Percentiles rank a stretch among this genome's conserved stretches.
Conservation (phyloP, 345 rosid genomes). For the Salix purpurea region DNA sequence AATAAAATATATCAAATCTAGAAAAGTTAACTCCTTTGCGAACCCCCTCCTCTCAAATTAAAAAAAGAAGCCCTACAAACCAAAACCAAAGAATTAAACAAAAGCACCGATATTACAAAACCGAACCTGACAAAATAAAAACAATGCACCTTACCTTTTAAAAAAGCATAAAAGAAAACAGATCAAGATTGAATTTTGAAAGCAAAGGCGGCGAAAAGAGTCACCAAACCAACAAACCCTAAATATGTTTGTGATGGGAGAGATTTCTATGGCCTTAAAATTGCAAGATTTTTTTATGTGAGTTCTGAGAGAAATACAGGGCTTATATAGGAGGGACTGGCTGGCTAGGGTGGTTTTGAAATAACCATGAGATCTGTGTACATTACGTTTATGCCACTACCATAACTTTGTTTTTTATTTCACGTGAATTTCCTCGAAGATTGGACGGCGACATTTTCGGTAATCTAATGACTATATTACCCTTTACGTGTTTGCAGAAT, state of each 20-base stretch:
- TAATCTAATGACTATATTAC: not conserved
- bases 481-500: not conserved
- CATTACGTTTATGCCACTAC: not conserved
- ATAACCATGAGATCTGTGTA: not conserved
- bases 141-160: not conserved
- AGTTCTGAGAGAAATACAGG: not conserved
- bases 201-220: not conserved
- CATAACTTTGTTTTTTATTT: not conserved
- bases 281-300: not conserved
- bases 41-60: not conserved
- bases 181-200: not conserved
- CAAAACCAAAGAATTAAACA: not conserved
- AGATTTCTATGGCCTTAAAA: not conserved
- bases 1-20: constrained; percentile 3
- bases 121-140: not conserved
- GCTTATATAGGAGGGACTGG: not conserved
- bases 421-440: not conserved
- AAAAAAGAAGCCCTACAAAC: not conserved
- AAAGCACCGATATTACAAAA: not conserved
- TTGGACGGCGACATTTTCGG: not conserved
- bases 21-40: not conserved
- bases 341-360: not conserved
- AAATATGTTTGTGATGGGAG: not conserved
- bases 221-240: not conserved
- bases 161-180: not conserved